Base-by-base conservation (phyloP, 2,329 filamentous ascomycete species). In the Cercospora citrullina region DNA sequence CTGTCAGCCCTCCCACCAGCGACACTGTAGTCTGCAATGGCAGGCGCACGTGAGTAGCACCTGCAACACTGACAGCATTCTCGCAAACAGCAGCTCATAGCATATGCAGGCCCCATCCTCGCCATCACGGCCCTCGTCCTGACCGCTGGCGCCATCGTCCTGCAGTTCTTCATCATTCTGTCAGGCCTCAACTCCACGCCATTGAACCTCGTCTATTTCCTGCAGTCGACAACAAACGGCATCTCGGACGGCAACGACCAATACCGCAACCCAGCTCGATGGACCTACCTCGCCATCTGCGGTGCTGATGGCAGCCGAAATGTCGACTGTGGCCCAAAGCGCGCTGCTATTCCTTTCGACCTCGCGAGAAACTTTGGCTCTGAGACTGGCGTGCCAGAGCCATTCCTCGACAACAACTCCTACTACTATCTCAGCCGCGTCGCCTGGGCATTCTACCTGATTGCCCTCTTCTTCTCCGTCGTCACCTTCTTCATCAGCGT, bases 251-350 rank as follows among this genome's bases (percentile, higher is more conserved):
- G 62, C 60, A 68, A 69, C 48, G 90, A 92, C 12, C 87, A 89
- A 63, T 70, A 84, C 61, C 78, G 79, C 55, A 83, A 84, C 70
- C 82, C 83, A 18, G 90, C 92, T 12, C 89, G 94, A 81, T 98
- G 94, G 94, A 96, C 93, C 39, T 96, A 91, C 81, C 95, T 96
- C 84, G 90, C 91, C 79, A 84, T 96, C 69, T 96, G 94, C 81
- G 87, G 89, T 63, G 83, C 83, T 31, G 87, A 69, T 39, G 79
- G 81, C 58, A 84, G 84, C 31, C 79, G 89, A 77, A 84, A 83
- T 62, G 81, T 77, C 63, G 79, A 91, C 80, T 97, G 93, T 81
- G 86, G 88, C 68, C 75, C 75, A 1, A 79, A 87, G 2, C 85
- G 87, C 18, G 90, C 89, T 0, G 86, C 80, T 75, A 90, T 78